phyloP scores from a whole-genome alignment of 2,329 filamentous ascomycete genomes.

The Alternaria atra region DNA sequence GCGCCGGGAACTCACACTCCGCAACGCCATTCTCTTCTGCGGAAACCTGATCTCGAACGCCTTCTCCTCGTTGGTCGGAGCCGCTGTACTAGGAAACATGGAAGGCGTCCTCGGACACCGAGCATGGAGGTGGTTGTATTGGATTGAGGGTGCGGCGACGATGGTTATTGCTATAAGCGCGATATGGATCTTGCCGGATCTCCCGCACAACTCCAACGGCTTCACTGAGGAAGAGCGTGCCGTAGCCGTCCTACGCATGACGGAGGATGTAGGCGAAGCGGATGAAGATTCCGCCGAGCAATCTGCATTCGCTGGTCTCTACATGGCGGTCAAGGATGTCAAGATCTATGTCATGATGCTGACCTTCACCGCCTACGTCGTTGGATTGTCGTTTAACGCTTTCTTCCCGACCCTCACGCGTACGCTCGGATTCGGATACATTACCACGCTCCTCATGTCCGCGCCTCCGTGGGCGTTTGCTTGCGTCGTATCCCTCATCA shows the following conservation, averaged over 20 bases:
- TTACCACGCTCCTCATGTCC: slow-evolving; percentile 49
- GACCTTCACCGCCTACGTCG: slow-evolving; percentile 68
- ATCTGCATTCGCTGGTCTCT: slow-evolving; percentile 62
- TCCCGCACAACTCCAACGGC: slow-evolving; percentile 55
- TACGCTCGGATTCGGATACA: slow-evolving; percentile 51
- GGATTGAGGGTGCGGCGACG: slow-evolving; percentile 52
- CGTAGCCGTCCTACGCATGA: slow-evolving; percentile 49
- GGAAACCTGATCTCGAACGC: slow-evolving; percentile 55
- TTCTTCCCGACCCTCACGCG: slow-evolving; percentile 51
- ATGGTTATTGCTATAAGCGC: slow-evolving; percentile 46
- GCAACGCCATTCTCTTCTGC: slow-evolving; percentile 54
- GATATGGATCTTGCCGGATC: slow-evolving; percentile 45
- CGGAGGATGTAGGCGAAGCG: slow-evolving; percentile 62
- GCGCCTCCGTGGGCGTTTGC: slow-evolving; percentile 62
- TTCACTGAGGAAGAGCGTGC: slow-evolving; percentile 59
- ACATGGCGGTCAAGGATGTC: slow-evolving; percentile 67
- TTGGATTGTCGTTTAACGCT: slow-evolving; percentile 56
- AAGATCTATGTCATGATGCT: slow-evolving; percentile 73
- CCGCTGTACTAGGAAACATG: slow-evolving; percentile 52
- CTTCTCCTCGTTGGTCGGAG: slow-evolving; percentile 57
- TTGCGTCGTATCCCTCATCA: slow-evolving; percentile 57
- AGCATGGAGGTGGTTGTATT: slow-evolving; percentile 54
- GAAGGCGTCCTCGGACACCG: slow-evolving; percentile 45
- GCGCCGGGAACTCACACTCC: slow-evolving; percentile 56
- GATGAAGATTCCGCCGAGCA: slow-evolving; percentile 54